Base-by-base conservation (phyloP, 2,329 filamentous ascomycete species). In the Xylariaceae sp. region DNA sequence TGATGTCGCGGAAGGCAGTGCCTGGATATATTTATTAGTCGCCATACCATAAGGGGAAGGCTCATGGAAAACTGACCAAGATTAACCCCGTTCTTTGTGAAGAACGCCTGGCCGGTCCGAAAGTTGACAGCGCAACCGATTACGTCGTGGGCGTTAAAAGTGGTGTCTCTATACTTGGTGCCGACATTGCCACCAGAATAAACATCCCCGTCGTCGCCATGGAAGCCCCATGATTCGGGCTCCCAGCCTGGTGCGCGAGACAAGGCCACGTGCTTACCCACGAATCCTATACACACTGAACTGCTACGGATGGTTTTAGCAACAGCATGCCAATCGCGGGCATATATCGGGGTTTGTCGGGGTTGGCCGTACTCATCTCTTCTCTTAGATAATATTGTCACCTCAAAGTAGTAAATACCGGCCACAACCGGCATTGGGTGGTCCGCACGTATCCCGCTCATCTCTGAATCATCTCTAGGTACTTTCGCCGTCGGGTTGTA, bases 341-440 rank as follows among this genome's bases (percentile, higher is more conserved):
- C n/a, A n/a, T n/a, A n/a, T n/a, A 15, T 35, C 17, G 34, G 16
- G 31, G 28, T 34, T 35, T 33, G 15, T 13, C 17, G 15, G 18
- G 29, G n/a, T n/a, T 14, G 6, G 21, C 21, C 74, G 38, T 65
- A 78, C 73, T 78, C 75, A 30, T 76, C 72, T 47, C 65, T 63
- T 54, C 70, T 74, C 36, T 65, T 69, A 12, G 67, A 64, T 17
- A 74, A 41, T 33, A 79, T 67, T 12, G 64, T 64, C 16, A 83
- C 72, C 59, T 98, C 92, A 57, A 81, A 98, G 61, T 98, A 98
- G 62, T 95, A 98, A 43, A 98, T 83, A 2, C 92, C 92, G 50
- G 86, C 92, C 56, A 94, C 84, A 24, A 80, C 73, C 3, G 92
- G 88, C 79, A 97, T 96, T 34, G 81, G 77, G 59, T 88, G 73